Evolutionary conservation across 352 stramenopile species (phyloP).

Genomic region (Phytophthora fragariae): DNA sequence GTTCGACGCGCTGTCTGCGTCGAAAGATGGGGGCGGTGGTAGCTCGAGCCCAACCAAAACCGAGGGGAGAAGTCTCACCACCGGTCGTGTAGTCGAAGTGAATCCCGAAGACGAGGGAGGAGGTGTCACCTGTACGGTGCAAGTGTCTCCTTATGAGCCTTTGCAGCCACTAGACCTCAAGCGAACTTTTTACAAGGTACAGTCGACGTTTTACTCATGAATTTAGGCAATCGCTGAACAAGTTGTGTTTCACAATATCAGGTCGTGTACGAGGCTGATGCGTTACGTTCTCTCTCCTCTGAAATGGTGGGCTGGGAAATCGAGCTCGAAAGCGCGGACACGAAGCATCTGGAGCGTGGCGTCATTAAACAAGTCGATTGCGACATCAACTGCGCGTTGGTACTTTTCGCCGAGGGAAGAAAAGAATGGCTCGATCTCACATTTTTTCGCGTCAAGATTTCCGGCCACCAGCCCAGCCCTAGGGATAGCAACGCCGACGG

Average conservation of each 20-base stretch:
- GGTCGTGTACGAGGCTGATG: slow-evolving; percentile 55
- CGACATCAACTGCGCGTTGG: slow-evolving; percentile 63
- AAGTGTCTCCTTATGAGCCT: slow-evolving; percentile 55
- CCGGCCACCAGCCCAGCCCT: slow-evolving; percentile 15
- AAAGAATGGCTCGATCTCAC: slow-evolving; percentile 69
- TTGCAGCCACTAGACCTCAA: slow-evolving; percentile 46
- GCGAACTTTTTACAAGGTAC: slow-evolving; percentile 46
- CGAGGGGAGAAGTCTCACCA: slow-evolving; percentile 13
- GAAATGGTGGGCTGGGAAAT: slow-evolving; percentile 58
- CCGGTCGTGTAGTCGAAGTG: slow-evolving; percentile 49
- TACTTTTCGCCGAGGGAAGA: slow-evolving; percentile 50
- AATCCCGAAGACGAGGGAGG: slow-evolving; percentile 10
- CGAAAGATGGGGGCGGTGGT: neutral
- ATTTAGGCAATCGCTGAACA: neutral
- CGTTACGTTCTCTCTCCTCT: slow-evolving; percentile 38
- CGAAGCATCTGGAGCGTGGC: slow-evolving; percentile 29
- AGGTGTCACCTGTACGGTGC: slow-evolving; percentile 39
- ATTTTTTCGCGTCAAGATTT: slow-evolving; percentile 52
- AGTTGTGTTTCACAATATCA: slow-evolving; percentile 14
- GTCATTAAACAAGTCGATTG: slow-evolving; percentile 60
- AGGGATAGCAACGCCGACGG: neutral
- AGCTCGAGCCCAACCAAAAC: slow-evolving; percentile 6
- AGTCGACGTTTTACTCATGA: too few species aligned
- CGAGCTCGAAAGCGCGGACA: slow-evolving; percentile 40
- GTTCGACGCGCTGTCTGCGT: slow-evolving; percentile 32